Base-by-base conservation (phyloP, 805 yeast genomes). In the Kodamaea jinghongensis region DNA sequence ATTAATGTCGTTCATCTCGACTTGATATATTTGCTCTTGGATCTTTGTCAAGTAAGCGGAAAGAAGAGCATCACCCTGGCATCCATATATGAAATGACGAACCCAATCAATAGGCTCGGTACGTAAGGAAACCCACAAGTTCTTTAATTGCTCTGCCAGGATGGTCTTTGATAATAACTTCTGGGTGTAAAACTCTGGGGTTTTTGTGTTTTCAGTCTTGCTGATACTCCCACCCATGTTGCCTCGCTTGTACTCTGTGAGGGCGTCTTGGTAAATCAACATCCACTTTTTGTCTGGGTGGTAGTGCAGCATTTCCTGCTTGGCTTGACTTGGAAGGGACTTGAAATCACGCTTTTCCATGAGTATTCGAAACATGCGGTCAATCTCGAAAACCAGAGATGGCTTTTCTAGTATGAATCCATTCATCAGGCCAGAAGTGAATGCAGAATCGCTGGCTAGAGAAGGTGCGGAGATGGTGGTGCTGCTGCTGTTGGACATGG, bases 101-200 rank as follows among this genome's bases (percentile, higher is more conserved):
- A 87, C 93, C 97, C 98, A 91, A 41, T 65, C 72, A 13, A 69
- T 65, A 16, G 90, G 89, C 56, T 91, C 98, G 0, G 98, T 88
- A 47, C 98, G 78, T 31, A 91, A 69, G 34, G 96, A 87, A 4
- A 93, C 96, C 85, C 93, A 87, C 38, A 93, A 71, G 49, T 86
- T 86, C 28, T 84, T 86, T 47, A 91, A 67, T 57, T 90, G 87
- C 38, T 77, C 78, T 3, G 79, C 65, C 1, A 85, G 70, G 39
- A 90, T 79, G 23, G 78, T 63, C 51, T 84, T 83, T 27, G 84
- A 81, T 54, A 90, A 73, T 47, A 93, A 71, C 44, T 75, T 75
- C 38, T 84, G 75, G 12, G 91, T 89, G 59, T 85, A 91, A 50
- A 76, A 80, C 46, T 79, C 88, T 2, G 93, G 96, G 16, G 81